phyloP scores from a whole-genome alignment of 768 basidiomycete species.

The Ramaria rubella region DNA sequence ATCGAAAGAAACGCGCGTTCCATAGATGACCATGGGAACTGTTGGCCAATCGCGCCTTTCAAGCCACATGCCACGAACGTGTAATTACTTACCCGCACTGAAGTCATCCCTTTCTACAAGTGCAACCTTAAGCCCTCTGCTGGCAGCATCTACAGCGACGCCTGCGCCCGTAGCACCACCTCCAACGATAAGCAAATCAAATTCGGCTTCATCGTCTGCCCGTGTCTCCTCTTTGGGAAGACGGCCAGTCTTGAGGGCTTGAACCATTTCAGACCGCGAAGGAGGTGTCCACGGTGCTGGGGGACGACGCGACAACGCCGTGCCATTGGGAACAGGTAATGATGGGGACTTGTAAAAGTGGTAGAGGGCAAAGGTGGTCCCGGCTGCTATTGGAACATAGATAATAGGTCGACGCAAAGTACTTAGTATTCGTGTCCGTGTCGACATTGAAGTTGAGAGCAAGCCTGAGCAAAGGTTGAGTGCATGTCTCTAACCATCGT shows the following conservation, averaged over 20 bases:
- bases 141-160: conserved; percentile 92
- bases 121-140: conserved; percentile 85
- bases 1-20: neutral
- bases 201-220: conserved; percentile 42
- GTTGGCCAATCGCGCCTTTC: neutral
- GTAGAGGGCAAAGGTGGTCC: conserved; percentile 28
- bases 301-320: conserved; percentile 59
- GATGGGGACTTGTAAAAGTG: conserved; percentile 65
- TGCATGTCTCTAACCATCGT: too few relatives aligned
- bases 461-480: neutral
- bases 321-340: conserved; percentile 41
- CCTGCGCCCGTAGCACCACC: conserved; percentile 93
- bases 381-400: conserved; percentile 3
- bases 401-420: neutral
- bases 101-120: conserved; percentile 94
- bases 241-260: conserved; percentile 39
- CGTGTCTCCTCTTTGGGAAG: conserved; percentile 17
- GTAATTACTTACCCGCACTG: conserved; percentile 56
- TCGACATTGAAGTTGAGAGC: neutral
- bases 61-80: neutral
- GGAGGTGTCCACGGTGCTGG: conserved; percentile 79
- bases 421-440: neutral
- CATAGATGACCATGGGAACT: neutral
- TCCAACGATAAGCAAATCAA: conserved; percentile 81
- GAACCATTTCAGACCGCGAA: conserved; percentile 56